Percentiles rank a stretch among this genome's conserved stretches.
Conservation (phyloP, 257 asterid genomes). For the Verbena officinalis region DNA sequence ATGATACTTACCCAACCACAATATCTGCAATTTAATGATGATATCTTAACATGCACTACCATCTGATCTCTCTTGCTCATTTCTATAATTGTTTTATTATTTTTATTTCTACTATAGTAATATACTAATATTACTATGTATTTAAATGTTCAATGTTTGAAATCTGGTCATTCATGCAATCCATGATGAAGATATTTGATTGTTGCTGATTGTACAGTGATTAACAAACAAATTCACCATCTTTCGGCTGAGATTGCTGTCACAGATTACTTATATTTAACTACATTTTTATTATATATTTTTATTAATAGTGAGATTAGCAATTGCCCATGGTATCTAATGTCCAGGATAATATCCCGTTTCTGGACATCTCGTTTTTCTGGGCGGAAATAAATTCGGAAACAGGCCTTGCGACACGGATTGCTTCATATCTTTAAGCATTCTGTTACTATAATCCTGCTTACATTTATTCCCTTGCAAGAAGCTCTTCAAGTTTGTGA, state of each 20-base stretch:
- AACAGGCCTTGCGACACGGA: slow-evolving; percentile 75
- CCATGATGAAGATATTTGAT: slow-evolving; percentile 42
- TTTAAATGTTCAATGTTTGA: background rate
- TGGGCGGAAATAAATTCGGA: slow-evolving; percentile 47
- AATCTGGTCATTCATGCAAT: slow-evolving; percentile 38
- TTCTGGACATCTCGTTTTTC: slow-evolving; percentile 53
- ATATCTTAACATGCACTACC: slow-evolving; percentile 75
- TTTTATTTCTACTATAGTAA: background rate
- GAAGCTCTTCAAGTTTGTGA: no score
- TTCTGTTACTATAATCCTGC: slow-evolving; percentile 55
- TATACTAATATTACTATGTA: background rate
- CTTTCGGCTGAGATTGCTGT: slow-evolving; percentile 77
- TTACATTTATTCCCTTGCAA: slow-evolving; percentile 34
- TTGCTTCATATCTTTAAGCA: slow-evolving; percentile 40
- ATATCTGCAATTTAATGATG: slow-evolving; percentile 67
- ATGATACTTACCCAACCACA: slow-evolving; percentile 57
- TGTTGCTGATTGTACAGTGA: slow-evolving; percentile 41
- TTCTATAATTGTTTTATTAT: background rate
- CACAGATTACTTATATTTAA: background rate
- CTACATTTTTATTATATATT: background rate
- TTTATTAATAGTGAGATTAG: background rate
- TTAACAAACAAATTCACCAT: slow-evolving; percentile 61
- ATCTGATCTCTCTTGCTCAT: slow-evolving; percentile 64
- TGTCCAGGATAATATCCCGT: slow-evolving; percentile 43
- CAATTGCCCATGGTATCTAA: slow-evolving; percentile 54